phyloP scores from a whole-genome alignment of 1,284 basidiomycete genomes.

The Somion occarium region DNA sequence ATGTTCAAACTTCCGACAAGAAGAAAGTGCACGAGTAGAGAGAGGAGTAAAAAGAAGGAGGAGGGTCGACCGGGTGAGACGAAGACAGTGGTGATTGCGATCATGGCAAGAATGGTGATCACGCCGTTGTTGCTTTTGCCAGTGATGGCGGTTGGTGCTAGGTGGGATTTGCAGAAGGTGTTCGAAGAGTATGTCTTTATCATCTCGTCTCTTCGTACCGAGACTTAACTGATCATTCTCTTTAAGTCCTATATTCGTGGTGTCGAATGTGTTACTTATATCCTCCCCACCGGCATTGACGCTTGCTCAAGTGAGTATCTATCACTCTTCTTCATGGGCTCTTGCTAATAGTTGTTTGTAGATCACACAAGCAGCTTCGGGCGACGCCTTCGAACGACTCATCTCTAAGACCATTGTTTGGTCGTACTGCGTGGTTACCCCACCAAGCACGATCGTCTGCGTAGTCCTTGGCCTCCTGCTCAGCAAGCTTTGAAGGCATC shows the following conservation, averaged over 20 bases:
- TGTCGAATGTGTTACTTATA: constrained; percentile 71
- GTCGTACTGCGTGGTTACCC: constrained; percentile 79
- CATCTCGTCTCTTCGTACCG: constrained; percentile 9
- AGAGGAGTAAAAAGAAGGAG: constrained; percentile 13
- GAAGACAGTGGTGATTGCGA: constrained; percentile 75
- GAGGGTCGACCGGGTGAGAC: constrained; percentile 59
- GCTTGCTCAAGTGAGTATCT: constrained; percentile 59
- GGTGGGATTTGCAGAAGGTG: constrained; percentile 56
- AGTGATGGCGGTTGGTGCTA: constrained; percentile 60
- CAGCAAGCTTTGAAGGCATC: constrained; percentile 35
- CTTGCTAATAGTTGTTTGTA: constrained; percentile 30
- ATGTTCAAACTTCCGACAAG: constrained; percentile 32
- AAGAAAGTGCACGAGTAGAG: constrained; percentile 13
- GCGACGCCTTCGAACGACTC: constrained; percentile 87
- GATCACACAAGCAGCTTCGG: constrained; percentile 85
- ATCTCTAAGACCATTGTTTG: constrained; percentile 83
- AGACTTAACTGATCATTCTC: constrained; percentile 14
- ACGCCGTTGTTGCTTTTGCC: constrained; percentile 79
- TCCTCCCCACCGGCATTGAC: constrained; percentile 81
- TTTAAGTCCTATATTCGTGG: constrained; percentile 76
- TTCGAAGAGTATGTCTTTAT: constrained; percentile 64
- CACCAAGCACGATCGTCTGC: constrained; percentile 71
- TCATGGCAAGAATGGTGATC: constrained; percentile 80
- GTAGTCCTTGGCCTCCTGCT: constrained; percentile 70
- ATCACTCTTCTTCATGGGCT: constrained; percentile 3